These are phyloP conservation scores for Halophytophthora batemanensis DNA, from an alignment of 352 stramenopile genomes.

Conservation along the genomic window DNA sequence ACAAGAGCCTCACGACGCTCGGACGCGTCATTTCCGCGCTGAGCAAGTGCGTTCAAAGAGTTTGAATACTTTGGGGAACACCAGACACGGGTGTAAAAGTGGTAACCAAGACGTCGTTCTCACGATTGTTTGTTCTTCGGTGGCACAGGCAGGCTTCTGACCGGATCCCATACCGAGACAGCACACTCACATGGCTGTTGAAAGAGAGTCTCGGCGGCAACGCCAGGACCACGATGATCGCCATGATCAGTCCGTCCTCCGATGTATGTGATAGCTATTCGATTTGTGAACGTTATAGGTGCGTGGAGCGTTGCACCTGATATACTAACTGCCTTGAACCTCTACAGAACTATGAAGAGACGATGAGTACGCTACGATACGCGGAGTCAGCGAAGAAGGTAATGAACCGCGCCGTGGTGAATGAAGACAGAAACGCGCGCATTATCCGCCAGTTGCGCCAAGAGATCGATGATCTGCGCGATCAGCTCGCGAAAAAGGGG, in stretches of 20 bases:
- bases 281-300: not conserved
- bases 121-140: not conserved
- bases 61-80: no score
- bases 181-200: conserved; percentile 82
- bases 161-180: conserved; percentile 83
- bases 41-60: conserved; percentile 46
- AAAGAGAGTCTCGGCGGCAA: conserved; percentile 86
- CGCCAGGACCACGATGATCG: conserved; percentile 87
- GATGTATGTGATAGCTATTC: conserved; percentile 33
- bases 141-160: conserved; percentile 40
- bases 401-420: conserved; percentile 78
- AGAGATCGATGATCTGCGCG: conserved; percentile 58
- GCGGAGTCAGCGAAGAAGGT: conserved; percentile 82
- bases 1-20: conserved; percentile 89
- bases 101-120: not conserved
- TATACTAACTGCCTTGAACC: not conserved
- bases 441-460: conserved; percentile 77
- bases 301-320: not conserved
- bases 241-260: conserved; percentile 75
- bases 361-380: conserved; percentile 82
- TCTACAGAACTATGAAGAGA: conserved; percentile 76
- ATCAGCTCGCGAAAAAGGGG: conserved; percentile 35
- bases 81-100: no score
- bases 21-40: conserved; percentile 86
- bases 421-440: conserved; percentile 78